Base-by-base conservation (phyloP, 1,139 yeast species). In the Zygosaccharomyces pseudobailii region DNA sequence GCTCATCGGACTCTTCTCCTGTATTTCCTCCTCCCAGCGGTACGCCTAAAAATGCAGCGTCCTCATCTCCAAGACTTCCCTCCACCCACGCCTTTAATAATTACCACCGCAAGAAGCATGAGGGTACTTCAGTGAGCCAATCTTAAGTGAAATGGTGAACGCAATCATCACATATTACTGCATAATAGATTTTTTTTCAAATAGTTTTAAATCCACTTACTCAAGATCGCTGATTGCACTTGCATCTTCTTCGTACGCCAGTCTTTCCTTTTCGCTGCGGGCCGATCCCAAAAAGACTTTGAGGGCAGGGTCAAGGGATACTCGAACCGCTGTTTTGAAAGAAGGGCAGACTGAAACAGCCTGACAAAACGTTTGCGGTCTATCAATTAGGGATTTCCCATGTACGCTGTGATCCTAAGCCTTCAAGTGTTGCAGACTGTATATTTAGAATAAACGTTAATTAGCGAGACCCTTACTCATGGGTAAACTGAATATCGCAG, bases 1-100 rank as follows among this genome's bases (percentile, higher is more conserved):
- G 45, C 32, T 48, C 51, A 5, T 45, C 49, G 7, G 51, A 48
- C 10, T 46, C 51, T 7, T 48, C 51, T 17, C 47, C 51, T 13
- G 36, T 37, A 6, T 34, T 48, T 13, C 47, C 47, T 9, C 40
- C 43, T 24, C 21, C 24, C 22, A 22, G 35, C 13, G 33, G 6
- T 30, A n/a, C 49, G 13, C 47, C 51, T 6, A 40, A 49, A 42
- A 46, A 45, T 42, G 27, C 38, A 2, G 35, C 48, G n/a, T 28
- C 45, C 9, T 30, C 51, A 13, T 36, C 49, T 3, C 43, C 35
- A 17, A 43, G 32, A n/a, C 22, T 27, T 33, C 41, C 20, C 27
- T 9, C 20, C 23, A 38, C 23, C 23, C 20, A 23, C 22, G 30
- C 40, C 17, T 10, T 25, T 6, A 28, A 27, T 17, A 38, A 38